These are phyloP conservation scores for Plasmopara muralis DNA, from an alignment of 352 stramenopile species.

Conservation along the genomic window DNA sequence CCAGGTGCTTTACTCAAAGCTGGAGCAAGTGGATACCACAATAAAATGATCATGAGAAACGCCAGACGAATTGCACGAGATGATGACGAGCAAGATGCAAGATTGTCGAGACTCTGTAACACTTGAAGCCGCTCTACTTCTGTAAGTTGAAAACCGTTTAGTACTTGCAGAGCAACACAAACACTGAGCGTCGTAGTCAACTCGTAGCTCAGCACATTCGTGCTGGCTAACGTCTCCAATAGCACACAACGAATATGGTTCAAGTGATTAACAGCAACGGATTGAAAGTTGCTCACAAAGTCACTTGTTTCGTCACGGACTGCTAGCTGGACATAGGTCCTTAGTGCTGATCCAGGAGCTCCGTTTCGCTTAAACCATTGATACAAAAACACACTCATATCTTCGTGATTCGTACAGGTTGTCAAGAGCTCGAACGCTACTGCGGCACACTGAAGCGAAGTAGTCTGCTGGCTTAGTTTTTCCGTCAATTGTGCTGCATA, in stretches of 20 bases:
- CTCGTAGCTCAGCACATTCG: conserved; percentile 19
- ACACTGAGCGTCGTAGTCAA: conserved; percentile 34
- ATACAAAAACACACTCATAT: conserved; percentile 37
- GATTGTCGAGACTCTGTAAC: conserved; percentile 36
- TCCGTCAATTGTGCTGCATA: conserved; percentile 28
- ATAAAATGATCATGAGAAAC: conserved; percentile 47
- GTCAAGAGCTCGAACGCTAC: conserved; percentile 18
- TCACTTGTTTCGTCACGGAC: conserved; percentile 5
- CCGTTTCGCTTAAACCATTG: conserved; percentile 32
- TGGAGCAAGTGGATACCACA: conserved; percentile 49
- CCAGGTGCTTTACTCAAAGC: conserved; percentile 48
- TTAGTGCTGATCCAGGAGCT: conserved; percentile 11
- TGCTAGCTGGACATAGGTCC: conserved; percentile 24
- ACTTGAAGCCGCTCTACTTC: conserved; percentile 43
- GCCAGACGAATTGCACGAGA: conserved; percentile 40
- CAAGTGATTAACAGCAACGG: conserved; percentile 10
- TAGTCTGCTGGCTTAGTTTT: conserved; percentile 27
- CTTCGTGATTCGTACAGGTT: conserved; percentile 12
- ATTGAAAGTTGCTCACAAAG: conserved; percentile 16
- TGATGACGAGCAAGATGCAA: conserved; percentile 19
- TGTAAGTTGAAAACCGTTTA: conserved; percentile 37
- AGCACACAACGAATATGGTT: conserved; percentile 15
- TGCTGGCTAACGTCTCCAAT: conserved; percentile 18
- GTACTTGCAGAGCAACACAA: conserved; percentile 40
- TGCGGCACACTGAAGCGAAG: conserved; percentile 24